A percentile compares a stretch with the other conserved stretches of the same genome.
Conservation (phyloP, 495 filamentous ascomycete species). For the Xylaria curta region DNA sequence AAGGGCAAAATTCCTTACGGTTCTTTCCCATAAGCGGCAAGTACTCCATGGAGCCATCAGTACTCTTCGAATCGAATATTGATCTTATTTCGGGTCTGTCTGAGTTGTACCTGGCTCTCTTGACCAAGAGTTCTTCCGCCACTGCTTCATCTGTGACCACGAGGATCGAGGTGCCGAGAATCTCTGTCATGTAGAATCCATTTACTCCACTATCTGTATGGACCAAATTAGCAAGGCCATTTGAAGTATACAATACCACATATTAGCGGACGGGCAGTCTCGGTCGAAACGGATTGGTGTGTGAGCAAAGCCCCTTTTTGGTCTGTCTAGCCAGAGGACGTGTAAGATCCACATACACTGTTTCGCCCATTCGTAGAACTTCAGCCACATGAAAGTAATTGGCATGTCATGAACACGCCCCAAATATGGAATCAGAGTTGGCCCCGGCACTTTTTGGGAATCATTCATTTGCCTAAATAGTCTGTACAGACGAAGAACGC, state of each 20-base stretch:
- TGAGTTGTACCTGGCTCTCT: constrained; percentile 55
- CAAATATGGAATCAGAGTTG: constrained; percentile 48
- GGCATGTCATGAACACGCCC: constrained; percentile 57
- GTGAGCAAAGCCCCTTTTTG: background rate
- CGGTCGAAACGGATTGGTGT: background rate
- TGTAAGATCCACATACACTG: constrained; percentile 30
- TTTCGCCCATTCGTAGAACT: constrained; percentile 60
- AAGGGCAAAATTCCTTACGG: constrained; percentile 34
- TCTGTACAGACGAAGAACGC: constrained; percentile 39
- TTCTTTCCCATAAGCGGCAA: constrained; percentile 51
- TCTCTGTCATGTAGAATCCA: constrained; percentile 53
- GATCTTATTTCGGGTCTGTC: constrained; percentile 50
- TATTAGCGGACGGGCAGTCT: background rate
- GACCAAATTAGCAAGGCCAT: background rate
- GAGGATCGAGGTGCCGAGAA: constrained; percentile 56
- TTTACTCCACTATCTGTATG: constrained; percentile 42
- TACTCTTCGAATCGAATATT: constrained; percentile 50
- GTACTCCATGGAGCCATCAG: constrained; percentile 48
- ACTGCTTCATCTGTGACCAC: constrained; percentile 60
- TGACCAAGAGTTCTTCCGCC: constrained; percentile 58
- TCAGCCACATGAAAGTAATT: constrained; percentile 55
- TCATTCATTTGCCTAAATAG: constrained; percentile 44
- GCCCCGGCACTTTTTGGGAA: constrained; percentile 43
- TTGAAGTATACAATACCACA: background rate
- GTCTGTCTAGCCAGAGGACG: background rate